A percentile compares a stretch with the other conserved stretches of the same genome.
phyloP scores from a whole-genome alignment of 257 asterid genomes.

The Solanum lignicaule region DNA sequence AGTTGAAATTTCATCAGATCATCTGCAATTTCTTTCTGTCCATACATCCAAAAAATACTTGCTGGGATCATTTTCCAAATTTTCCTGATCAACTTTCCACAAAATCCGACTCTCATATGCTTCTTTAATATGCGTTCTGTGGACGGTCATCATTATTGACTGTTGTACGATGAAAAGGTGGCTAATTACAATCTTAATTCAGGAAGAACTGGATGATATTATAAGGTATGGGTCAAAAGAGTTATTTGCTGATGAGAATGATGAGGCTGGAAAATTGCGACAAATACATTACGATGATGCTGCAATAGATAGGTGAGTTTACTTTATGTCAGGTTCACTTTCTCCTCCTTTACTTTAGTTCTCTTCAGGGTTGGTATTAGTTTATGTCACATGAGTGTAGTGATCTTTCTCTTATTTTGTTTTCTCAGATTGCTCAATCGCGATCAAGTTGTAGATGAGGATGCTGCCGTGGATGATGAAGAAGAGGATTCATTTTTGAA shows the following conservation, averaged over 20 bases:
- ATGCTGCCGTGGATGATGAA: constrained; percentile 71
- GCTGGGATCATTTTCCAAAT: not conserved
- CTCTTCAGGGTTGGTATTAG: not conserved
- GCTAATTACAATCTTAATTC: constrained; percentile 10
- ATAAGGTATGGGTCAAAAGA: constrained; percentile 94
- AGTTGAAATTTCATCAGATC: not conserved
- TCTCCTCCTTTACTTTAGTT: not conserved
- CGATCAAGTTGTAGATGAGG: constrained; percentile 77
- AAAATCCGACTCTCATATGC: not conserved
- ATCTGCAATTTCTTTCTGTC: not conserved
- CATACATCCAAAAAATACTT: not conserved
- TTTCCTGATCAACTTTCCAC: not conserved
- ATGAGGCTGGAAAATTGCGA: constrained; percentile 81
- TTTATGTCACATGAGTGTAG: not conserved
- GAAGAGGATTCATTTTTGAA: constrained; percentile 91
- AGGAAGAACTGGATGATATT: constrained; percentile 98
- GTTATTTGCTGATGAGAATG: constrained; percentile 91
- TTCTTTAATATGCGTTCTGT: not conserved
- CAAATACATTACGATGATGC: constrained; percentile 96
- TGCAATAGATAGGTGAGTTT: constrained; percentile 56
- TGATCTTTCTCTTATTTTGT: not conserved
- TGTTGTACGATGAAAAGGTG: not conserved
- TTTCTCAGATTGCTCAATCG: constrained; percentile 71
- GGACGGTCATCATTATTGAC: not conserved
- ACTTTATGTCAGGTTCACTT: not conserved